These are phyloP conservation scores for Nasturtium officinale DNA, from an alignment of 345 rosid genomes.

Conservation along the genomic window DNA sequence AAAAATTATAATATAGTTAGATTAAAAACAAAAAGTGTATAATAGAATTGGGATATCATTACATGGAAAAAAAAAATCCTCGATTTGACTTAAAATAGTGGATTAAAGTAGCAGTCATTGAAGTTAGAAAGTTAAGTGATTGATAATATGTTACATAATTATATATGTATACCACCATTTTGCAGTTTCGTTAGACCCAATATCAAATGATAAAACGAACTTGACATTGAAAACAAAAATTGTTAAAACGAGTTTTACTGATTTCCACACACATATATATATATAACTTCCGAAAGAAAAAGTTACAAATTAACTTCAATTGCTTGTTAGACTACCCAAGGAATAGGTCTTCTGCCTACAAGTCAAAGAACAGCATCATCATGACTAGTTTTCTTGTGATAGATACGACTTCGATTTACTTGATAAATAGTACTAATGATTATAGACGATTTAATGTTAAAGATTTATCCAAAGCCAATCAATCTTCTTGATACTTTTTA, in stretches of 20 bases:
- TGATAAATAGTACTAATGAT: constrained; percentile 13
- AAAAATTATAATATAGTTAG: not conserved
- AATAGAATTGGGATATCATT: not conserved
- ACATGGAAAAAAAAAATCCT: not conserved
- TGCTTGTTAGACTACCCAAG: constrained; percentile 5
- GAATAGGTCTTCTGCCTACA: constrained; percentile 22
- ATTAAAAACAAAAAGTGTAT: not conserved
- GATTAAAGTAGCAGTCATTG: too few species aligned
- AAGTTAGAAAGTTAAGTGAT: not conserved
- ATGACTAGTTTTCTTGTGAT: constrained; percentile 40
- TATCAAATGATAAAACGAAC: not conserved
- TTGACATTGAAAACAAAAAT: too few species aligned
- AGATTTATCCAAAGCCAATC: constrained; percentile 30
- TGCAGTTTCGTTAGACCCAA: not conserved
- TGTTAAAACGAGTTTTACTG: not conserved
- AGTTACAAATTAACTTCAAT: not conserved
- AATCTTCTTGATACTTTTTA: not conserved
- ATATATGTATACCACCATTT: not conserved
- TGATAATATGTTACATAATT: not conserved
- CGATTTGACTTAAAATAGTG: not conserved
- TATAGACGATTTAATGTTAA: constrained; percentile 35
- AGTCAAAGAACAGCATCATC: constrained; percentile 42
- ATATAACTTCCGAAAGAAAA: constrained; percentile 1
- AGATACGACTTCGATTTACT: constrained; percentile 25
- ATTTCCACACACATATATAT: not conserved